Evolutionary conservation across 345 rosid genomes (phyloP), one percentile per base, ranked within the genome.

Genomic region (Clarkia xantiana): DNA sequence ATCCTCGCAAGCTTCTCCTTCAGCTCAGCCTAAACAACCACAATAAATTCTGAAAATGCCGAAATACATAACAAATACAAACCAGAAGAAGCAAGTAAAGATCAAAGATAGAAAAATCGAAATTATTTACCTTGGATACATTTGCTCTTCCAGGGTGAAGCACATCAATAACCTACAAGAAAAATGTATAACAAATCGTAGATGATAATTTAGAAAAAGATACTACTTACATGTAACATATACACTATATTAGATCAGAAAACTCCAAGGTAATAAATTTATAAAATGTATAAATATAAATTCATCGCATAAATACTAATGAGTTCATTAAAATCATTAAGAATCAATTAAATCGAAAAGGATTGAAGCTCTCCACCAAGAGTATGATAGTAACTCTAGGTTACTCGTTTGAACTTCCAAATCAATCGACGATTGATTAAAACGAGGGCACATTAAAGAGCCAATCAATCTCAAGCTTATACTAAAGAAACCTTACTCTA

Each of bases 101-200:
- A 16, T 18, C 49, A 19, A 20, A 18, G 1, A 4, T 20, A n/a
- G 9, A 38, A 41, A 19, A 12, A 12, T 17, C 52, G n/a, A n/a
- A n/a, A n/a, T 14, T 3, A 20, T 12, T 61, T 49, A 79, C 83
- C 91, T 82, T 82, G 43, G 86, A 69, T 43, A 82, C 91, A 79
- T 79, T 82, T 50, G 86, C 53, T 48, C 81, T 68, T 12, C 86
- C 91, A 13, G 91, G 91, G 61, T 82, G 91, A 48, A 82, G 72
- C 51, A 82, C 81, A 63, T 82, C 86, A 63, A 76, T 71, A 34
- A 82, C 62, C 91, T 82, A 18, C 47, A 54, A 19, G 16, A 42
- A 42, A 25, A 51, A 57, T 18, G 12, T 29, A 34, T 46, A 25
- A 36, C 11, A 14, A 13, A 18, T 9, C 10, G 17, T 14, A 2